Conservation (phyloP, 1,284 basidiomycete species). For the Irpex sp. region DNA sequence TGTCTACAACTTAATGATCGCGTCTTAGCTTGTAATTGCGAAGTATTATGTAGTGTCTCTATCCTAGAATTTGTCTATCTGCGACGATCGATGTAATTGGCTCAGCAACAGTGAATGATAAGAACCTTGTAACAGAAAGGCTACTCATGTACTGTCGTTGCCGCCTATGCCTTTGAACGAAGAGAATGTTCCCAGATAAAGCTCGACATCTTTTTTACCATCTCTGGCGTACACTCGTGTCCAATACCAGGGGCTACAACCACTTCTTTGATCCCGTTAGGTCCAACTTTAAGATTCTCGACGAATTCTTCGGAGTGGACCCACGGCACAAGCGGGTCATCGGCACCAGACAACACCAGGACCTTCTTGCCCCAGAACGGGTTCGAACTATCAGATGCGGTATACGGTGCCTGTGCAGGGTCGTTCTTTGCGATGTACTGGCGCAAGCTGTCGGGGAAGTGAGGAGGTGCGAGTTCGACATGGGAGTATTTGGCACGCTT, state of each 20-base stretch:
- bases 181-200: conserved; percentile 32
- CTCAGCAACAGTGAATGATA: too few species aligned
- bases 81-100: too few species aligned
- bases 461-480: conserved; percentile 9
- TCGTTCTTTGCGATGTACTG: conserved; percentile 7
- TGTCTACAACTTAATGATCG: too few species aligned
- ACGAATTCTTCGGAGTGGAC: conserved; percentile 43
- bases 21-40: too few species aligned
- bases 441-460: conserved; percentile 6
- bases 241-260: conserved; percentile 41
- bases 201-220: conserved; percentile 37
- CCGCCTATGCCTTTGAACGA: neutral
- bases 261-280: conserved; percentile 40
- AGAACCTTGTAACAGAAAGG: too few species aligned
- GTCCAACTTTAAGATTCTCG: conserved; percentile 42
- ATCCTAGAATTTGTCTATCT: too few species aligned
- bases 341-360: conserved; percentile 55
- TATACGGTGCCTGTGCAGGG: conserved; percentile 7
- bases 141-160: neutral
- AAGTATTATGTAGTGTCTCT: too few species aligned
- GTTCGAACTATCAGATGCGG: conserved; percentile 28
- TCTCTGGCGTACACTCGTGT: conserved; percentile 45
- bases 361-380: conserved; percentile 65
- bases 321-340: conserved; percentile 54
- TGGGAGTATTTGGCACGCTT: conserved; percentile 7